phyloP scores from a whole-genome alignment of 1,284 basidiomycete genomes.

The Cryptococcus sp. region DNA sequence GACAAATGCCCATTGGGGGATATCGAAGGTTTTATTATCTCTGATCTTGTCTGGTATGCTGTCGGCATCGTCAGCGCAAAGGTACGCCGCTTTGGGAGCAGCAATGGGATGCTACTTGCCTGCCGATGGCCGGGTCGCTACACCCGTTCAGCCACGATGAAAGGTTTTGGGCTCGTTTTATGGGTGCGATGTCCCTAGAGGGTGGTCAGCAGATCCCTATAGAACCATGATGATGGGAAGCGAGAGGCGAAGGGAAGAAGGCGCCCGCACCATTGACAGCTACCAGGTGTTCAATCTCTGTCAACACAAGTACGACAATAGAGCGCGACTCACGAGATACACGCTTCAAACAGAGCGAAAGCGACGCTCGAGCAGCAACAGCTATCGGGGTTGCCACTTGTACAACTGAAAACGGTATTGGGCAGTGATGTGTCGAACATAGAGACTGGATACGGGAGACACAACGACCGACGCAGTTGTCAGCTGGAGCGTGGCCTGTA shows the following conservation, averaged over 20 bases:
- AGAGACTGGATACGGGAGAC: too few species aligned
- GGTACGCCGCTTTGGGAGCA: too few species aligned
- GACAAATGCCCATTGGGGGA: too few species aligned
- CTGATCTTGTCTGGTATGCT: too few species aligned
- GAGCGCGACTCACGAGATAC: constrained; percentile 3
- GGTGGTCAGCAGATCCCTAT: not conserved
- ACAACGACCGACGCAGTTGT: too few species aligned
- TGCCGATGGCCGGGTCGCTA: not conserved
- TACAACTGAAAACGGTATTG: constrained; percentile 6
- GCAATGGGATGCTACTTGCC: not conserved
- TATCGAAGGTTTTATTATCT: too few species aligned
- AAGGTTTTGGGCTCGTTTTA: not conserved
- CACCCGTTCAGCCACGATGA: constrained; percentile 4
- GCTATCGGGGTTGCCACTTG: constrained; percentile 6
- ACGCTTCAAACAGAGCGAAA: constrained; percentile 8
- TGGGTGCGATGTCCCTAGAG: not conserved
- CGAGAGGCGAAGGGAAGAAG: not conserved
- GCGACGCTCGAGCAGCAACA: constrained; percentile 11
- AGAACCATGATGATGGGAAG: too few species aligned
- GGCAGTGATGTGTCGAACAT: constrained; percentile 11
- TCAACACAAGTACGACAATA: not conserved
- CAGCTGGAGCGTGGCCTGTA: too few species aligned
- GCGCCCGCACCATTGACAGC: constrained; percentile 5
- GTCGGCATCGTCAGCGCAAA: too few species aligned
- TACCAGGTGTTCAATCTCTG: not conserved